A percentile compares a stretch with the other conserved stretches of the same genome.
These are phyloP conservation scores for Saccharomycopsis malanga DNA, from an alignment of 805 yeast species.

Conservation along the genomic window DNA sequence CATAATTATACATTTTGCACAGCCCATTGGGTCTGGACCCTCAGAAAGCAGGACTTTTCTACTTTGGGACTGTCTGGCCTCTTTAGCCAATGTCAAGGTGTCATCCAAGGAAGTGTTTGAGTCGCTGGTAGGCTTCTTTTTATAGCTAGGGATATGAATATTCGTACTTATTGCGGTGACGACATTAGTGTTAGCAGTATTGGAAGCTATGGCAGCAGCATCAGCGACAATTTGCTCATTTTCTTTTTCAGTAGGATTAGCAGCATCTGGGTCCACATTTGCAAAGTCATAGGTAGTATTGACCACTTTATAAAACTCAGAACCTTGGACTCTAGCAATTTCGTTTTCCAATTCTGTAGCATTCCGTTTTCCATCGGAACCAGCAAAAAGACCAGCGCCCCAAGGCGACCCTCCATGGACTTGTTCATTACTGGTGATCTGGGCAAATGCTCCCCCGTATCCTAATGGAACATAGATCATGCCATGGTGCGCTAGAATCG, in stretches of 20 bases:
- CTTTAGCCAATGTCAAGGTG: too few species aligned
- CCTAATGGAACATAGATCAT: conserved; percentile 77
- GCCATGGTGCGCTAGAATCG: conserved; percentile 73
- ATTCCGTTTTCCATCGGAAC: conserved; percentile 66
- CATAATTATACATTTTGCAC: too few species aligned
- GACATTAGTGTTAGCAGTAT: neutral
- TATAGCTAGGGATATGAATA: too few species aligned
- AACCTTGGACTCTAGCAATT: conserved; percentile 63
- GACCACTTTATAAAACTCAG: conserved; percentile 41
- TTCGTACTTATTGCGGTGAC: too few species aligned
- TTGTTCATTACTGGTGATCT: conserved; percentile 49
- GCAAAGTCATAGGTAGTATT: conserved; percentile 23
- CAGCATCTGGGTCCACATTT: conserved; percentile 20
- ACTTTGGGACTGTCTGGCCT: too few species aligned
- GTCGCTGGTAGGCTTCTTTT: too few species aligned
- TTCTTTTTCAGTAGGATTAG: neutral
- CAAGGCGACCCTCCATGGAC: conserved; percentile 78
- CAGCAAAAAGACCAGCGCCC: conserved; percentile 82
- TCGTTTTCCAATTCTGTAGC: conserved; percentile 58
- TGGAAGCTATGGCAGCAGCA: neutral
- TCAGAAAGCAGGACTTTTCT: too few species aligned
- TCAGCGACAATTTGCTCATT: neutral
- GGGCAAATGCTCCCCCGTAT: conserved; percentile 48
- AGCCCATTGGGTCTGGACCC: too few species aligned
- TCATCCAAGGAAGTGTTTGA: too few species aligned